A percentile compares a stretch with the other conserved stretches of the same genome.
phyloP scores from a whole-genome alignment of 2,329 filamentous ascomycete species.

The Magnaporthales sp. region DNA sequence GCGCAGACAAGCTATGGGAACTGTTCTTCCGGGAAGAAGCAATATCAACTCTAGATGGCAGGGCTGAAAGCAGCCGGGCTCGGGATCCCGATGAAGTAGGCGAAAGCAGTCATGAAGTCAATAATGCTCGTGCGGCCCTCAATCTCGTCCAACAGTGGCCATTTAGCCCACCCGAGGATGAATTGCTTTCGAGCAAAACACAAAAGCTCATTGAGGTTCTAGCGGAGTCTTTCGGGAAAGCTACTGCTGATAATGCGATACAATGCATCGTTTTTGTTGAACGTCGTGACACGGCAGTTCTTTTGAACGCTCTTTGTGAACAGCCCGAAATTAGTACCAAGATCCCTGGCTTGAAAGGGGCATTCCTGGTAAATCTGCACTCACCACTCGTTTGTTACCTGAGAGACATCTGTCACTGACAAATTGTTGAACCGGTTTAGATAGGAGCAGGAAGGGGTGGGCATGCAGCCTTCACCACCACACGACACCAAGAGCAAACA shows the following conservation, averaged over 20 bases:
- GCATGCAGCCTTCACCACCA: slow-evolving; percentile 8
- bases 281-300: slow-evolving; percentile 1
- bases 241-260: neutral
- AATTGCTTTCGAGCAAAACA: slow-evolving; percentile 65
- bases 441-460: slow-evolving; percentile 10
- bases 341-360: slow-evolving; percentile 1
- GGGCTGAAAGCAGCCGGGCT: slow-evolving; percentile 26
- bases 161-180: slow-evolving; percentile 26
- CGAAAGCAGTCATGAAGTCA: slow-evolving; percentile 21
- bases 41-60: slow-evolving; percentile 49
- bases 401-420: neutral
- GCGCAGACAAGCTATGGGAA: slow-evolving; percentile 73
- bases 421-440: slow-evolving; percentile 14
- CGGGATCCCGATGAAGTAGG: neutral
- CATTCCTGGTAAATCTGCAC: neutral
- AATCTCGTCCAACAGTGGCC: slow-evolving; percentile 43
- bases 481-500: slow-evolving; percentile 61
- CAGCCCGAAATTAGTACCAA: neutral
- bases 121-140: slow-evolving; percentile 49
- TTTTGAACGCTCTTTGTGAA: neutral
- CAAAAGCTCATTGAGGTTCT: slow-evolving; percentile 36
- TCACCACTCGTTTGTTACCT: neutral
- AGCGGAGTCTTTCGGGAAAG: neutral
- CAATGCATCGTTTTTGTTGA: slow-evolving; percentile 6
- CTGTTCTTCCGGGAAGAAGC: slow-evolving; percentile 58